These are phyloP conservation scores for Tulasnella sp. DNA, from an alignment of 768 basidiomycete species.

Conservation along the genomic window DNA sequence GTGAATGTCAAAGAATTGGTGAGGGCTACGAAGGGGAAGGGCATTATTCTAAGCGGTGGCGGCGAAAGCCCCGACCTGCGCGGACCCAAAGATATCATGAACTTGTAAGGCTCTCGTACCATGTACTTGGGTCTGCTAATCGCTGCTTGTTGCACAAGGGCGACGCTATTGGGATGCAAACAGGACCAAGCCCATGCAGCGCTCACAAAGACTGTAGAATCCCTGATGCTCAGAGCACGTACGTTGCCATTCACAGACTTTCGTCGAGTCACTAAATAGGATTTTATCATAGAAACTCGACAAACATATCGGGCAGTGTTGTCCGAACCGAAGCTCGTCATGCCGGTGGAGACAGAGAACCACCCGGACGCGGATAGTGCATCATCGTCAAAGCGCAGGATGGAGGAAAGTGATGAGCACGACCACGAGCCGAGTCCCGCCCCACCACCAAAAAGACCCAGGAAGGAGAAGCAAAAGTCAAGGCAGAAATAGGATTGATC, in stretches of 20 bases:
- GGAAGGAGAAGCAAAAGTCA: conserved; percentile 3
- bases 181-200: conserved; percentile 58
- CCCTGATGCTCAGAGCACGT: conserved; percentile 63
- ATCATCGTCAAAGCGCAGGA: not conserved
- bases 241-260: conserved; percentile 25
- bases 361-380: not conserved
- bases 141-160: no score
- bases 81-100: conserved; percentile 59
- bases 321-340: conserved; percentile 56
- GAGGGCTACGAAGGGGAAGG: conserved; percentile 70
- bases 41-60: conserved; percentile 58
- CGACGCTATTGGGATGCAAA: conserved; percentile 51
- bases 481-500: not conserved
- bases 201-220: conserved; percentile 47
- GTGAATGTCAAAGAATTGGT: conserved; percentile 60
- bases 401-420: not conserved
- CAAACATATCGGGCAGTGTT: conserved; percentile 68
- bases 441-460: not conserved
- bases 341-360: not conserved
- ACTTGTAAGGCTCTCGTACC: conserved; percentile 59
- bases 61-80: conserved; percentile 51
- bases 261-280: not conserved
- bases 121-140: no score
- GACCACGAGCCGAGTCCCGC: not conserved
- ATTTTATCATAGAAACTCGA: conserved; percentile 47